Conservation (phyloP, 257 asterid species). For the Ilex asprella region DNA sequence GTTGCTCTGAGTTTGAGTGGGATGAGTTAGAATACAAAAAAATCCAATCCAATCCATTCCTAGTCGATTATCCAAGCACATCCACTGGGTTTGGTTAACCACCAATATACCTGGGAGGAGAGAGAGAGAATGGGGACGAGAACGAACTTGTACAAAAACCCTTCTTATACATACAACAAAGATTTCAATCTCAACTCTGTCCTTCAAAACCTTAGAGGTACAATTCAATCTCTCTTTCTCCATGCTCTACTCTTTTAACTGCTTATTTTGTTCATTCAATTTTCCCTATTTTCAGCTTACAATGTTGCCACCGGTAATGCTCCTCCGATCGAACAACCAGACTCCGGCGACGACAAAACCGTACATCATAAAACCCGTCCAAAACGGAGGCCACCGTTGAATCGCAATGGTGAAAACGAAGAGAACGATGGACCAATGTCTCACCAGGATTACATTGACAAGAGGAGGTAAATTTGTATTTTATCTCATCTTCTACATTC, state of each 20-base stretch:
- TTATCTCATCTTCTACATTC: neutral
- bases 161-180: conserved; percentile 64
- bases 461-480: conserved; percentile 36
- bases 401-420: conserved; percentile 18
- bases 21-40: no score
- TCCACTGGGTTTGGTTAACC: no score
- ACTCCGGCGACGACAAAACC: conserved; percentile 12
- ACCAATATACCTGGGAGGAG: no score
- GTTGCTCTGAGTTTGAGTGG: no score
- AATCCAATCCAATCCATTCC: no score
- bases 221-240: neutral
- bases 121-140: conserved; percentile 44
- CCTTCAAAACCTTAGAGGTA: conserved; percentile 70
- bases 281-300: conserved; percentile 44
- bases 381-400: conserved; percentile 21
- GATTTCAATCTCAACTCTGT: conserved; percentile 64
- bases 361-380: conserved; percentile 45
- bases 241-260: neutral
- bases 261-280: neutral
- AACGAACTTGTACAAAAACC: conserved; percentile 68
- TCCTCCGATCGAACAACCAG: conserved; percentile 19
- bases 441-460: conserved; percentile 63
- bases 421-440: conserved; percentile 61
- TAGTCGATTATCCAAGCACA: no score
- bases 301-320: conserved; percentile 52